Percentiles rank a stretch among this genome's conserved stretches.
Conservation (phyloP, 441 rosid genomes). For the Gossypium trilobum region DNA sequence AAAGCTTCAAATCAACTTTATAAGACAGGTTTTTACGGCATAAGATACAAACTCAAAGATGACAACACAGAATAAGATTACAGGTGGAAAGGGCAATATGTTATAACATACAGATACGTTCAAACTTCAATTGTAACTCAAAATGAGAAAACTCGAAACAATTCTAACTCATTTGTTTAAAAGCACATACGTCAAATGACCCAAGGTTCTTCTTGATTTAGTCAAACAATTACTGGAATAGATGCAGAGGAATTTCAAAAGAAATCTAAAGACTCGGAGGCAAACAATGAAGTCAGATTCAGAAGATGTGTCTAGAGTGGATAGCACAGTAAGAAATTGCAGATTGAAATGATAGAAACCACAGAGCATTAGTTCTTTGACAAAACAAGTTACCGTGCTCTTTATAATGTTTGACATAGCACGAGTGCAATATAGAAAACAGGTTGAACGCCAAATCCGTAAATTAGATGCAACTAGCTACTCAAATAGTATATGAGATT, state of each 20-base stretch:
- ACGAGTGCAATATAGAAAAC: neutral
- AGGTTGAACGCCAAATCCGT: neutral
- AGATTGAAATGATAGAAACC: neutral
- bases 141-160: too few species aligned
- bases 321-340: too few species aligned
- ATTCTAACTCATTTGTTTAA: too few species aligned
- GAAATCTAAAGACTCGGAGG: neutral
- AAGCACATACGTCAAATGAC: neutral
- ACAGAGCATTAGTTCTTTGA: neutral
- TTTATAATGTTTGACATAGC: neutral
- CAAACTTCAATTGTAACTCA: neutral
- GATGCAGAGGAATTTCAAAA: neutral
- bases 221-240: neutral
- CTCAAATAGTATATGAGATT: neutral
- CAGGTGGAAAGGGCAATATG: neutral
- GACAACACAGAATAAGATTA: neutral
- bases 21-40: neutral
- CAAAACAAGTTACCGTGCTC: neutral
- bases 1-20: neutral
- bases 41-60: neutral
- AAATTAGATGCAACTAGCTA: neutral
- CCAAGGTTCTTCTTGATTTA: neutral
- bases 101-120: neutral
- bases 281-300: neutral
- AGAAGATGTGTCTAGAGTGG: neutral